Percentiles rank a stretch among this genome's conserved stretches.
Evolutionary conservation across 2,329 filamentous ascomycete genomes (phyloP).

Genomic region (Rhytidhysteron rufulum): DNA sequence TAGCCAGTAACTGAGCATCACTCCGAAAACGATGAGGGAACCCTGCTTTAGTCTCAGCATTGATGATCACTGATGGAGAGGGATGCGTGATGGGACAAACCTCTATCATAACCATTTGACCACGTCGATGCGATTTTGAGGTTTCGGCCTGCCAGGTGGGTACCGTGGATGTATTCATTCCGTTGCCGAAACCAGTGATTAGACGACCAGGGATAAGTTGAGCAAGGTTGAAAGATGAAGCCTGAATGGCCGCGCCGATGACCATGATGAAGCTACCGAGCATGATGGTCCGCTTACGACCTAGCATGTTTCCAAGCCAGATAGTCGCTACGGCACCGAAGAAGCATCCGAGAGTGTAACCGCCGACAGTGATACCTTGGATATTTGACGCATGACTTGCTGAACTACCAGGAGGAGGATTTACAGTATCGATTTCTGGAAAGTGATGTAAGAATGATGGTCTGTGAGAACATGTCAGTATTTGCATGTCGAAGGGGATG

Average conservation of each 20-base stretch:
- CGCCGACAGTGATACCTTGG: constrained; percentile 39
- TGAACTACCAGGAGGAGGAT: constrained; percentile 27
- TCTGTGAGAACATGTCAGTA: no score
- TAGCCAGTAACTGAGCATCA: constrained; percentile 3
- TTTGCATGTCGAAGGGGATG: not conserved
- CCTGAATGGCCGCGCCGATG: constrained; percentile 48
- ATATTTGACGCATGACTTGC: constrained; percentile 36
- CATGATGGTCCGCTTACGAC: constrained; percentile 48
- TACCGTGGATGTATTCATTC: constrained; percentile 36
- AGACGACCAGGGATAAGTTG: constrained; percentile 52
- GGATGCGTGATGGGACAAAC: constrained; percentile 3
- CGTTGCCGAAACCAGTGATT: constrained; percentile 42
- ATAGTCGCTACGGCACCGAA: constrained; percentile 53
- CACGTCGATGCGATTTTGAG: constrained; percentile 35
- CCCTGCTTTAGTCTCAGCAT: not conserved
- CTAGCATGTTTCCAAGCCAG: constrained; percentile 46
- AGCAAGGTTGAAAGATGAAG: constrained; percentile 42
- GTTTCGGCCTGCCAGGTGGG: constrained; percentile 39
- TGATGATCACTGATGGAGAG: not conserved
- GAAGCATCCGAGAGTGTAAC: constrained; percentile 52
- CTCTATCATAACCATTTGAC: constrained; percentile 37
- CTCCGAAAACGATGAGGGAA: not conserved
- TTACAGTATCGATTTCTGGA: constrained; percentile 38
- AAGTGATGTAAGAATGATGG: constrained; percentile 52
- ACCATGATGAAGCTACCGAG: constrained; percentile 48